Evolutionary conservation across 164 flowering plant genomes (phyloP).

Genomic region (Akebia trifoliata): DNA sequence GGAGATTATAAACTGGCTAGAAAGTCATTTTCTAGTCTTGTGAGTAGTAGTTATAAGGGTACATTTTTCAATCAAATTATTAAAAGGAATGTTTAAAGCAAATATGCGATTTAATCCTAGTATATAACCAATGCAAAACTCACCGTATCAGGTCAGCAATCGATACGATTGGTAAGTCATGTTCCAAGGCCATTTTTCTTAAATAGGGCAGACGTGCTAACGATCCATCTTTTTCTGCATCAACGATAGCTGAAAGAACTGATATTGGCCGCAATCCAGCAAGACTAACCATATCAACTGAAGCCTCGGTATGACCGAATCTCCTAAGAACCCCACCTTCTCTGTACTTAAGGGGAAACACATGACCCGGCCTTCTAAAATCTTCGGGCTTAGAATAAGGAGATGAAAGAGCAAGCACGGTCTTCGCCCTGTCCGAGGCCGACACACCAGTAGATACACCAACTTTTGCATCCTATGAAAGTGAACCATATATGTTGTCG

Average conservation of each 20-base stretch:
- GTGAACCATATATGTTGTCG: not conserved
- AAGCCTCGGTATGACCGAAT: slow-evolving; percentile 94
- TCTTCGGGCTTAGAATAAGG: slow-evolving; percentile 62
- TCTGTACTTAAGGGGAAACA: slow-evolving; percentile 86
- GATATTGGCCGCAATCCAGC: slow-evolving; percentile 72
- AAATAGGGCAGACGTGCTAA: slow-evolving; percentile 50
- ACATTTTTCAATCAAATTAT: not conserved
- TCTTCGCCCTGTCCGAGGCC: slow-evolving; percentile 77
- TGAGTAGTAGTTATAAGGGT: not conserved
- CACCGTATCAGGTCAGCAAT: slow-evolving; percentile 83
- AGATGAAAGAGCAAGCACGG: slow-evolving; percentile 72
- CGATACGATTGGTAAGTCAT: slow-evolving; percentile 60
- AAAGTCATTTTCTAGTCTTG: not conserved
- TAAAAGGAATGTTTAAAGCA: too few relatives aligned
- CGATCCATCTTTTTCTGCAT: slow-evolving; percentile 75
- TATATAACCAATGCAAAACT: slow-evolving; percentile 13
- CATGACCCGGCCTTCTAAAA: slow-evolving; percentile 88
- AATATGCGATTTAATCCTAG: too few relatives aligned
- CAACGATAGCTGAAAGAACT: slow-evolving; percentile 63
- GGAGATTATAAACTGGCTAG: not conserved
- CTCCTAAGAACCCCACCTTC: slow-evolving; percentile 82
- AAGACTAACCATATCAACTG: slow-evolving; percentile 65
- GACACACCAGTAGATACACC: slow-evolving; percentile 88
- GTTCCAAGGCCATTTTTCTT: slow-evolving; percentile 52
- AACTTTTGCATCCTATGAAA: slow-evolving; percentile 58